Evolutionary conservation across 768 basidiomycete genomes (phyloP), one percentile per base, ranked within the genome.

Genomic region (Russula sp.): DNA sequence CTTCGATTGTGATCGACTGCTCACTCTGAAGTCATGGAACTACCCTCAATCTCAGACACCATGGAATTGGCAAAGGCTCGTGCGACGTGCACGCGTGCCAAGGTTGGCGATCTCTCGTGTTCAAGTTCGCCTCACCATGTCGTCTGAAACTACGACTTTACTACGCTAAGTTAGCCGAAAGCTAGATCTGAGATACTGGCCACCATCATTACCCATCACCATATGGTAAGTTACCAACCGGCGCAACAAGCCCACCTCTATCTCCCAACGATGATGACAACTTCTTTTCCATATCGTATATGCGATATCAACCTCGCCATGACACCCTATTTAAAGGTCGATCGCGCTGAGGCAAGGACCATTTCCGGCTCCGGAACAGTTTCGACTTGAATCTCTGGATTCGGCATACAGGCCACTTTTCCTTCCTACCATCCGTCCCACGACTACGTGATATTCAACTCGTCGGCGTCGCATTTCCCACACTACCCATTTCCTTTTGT

Each of bases 51-150:
- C 7, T 10, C n/a, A 20, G 2, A 34, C 32, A 10, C 61, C 53
- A 6, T 61, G 61, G 61, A 53, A 61, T 48, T 64, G 63, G 57
- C 49, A 59, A 32, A 59, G 48, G 24, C 63, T 59, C 26, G 40
- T 24, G n/a, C n/a, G n/a, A n/a, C n/a, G n/a, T n/a, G 30, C 63
- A 64, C 56, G 63, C 60, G 16, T 64, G 50, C 50, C 42, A 13
- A 46, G 46, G 40, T 13, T 64, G 57, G 63, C 48, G 63, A 18
- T 28, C 13, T 32, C n/a, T 59, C 18, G 30, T 52, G 13, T 62
- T n/a, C n/a, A n/a, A n/a, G n/a, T n/a, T 62, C 48, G 48, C 54
- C 3, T 62, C 55, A 3, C 61, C 61, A 11, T 14, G 49, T 20
- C 54, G 36, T 42, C 55, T 62, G 20, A 36, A 48, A 5, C 53